Conservation (phyloP, 2,329 filamentous ascomycete species). For the Phialophora expanda region DNA sequence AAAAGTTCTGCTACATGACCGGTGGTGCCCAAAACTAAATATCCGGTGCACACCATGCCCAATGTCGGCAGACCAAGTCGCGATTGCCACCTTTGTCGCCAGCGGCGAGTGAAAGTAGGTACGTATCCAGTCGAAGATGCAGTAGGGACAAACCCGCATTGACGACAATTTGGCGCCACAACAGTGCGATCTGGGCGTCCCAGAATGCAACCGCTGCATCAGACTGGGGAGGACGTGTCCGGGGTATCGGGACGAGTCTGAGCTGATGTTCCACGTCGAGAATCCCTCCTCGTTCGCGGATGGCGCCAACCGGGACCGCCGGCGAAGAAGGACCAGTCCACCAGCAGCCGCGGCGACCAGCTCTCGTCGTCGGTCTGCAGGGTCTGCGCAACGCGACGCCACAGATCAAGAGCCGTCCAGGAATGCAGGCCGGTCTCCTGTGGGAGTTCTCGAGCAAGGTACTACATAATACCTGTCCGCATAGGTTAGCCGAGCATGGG, state of each 20-base stretch:
- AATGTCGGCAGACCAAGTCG: conserved; percentile 36
- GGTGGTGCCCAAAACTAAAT: not conserved
- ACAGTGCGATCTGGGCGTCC: conserved; percentile 34
- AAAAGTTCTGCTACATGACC: too few species aligned
- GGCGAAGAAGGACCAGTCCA: conserved; percentile 14
- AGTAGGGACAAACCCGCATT: conserved; percentile 11
- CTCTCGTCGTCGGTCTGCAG: conserved; percentile 1
- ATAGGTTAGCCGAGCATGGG: too few species aligned
- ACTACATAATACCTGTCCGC: not conserved
- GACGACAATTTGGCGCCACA: conserved; percentile 6
- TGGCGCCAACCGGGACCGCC: conserved; percentile 23
- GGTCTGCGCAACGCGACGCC: not conserved
- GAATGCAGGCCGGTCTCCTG: not conserved
- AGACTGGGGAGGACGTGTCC: conserved; percentile 40
- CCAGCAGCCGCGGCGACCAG: not conserved
- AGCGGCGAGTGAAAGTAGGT: conserved; percentile 35
- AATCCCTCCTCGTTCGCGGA: conserved; percentile 29
- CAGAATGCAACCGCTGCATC: conserved; percentile 38
- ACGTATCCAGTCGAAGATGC: conserved; percentile 3
- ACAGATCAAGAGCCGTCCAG: not conserved
- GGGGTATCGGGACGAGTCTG: conserved; percentile 45
- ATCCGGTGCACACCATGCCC: conserved; percentile 24
- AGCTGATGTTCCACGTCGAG: conserved; percentile 43
- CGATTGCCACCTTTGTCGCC: conserved; percentile 35
- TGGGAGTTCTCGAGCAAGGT: not conserved